Base-by-base conservation (phyloP, 345 rosid species). In the Psidium guajava region DNA sequence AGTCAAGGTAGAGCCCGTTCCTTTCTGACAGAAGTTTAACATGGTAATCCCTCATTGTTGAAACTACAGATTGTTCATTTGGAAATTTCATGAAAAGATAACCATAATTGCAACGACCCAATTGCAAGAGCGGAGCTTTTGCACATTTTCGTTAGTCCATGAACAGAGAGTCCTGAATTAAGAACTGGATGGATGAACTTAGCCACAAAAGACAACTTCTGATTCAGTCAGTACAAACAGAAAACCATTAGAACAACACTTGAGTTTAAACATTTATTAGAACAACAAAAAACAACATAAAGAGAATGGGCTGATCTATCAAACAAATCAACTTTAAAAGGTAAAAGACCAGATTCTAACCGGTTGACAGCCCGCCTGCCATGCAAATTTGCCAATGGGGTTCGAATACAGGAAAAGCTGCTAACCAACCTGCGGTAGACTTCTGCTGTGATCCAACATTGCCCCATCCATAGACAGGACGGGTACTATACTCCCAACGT, bases 371-470 rank as follows among this genome's bases (percentile, higher is more conserved):
- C 86, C 99, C 98, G 83, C 95, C 95, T 9, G 97, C 99, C 98
- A 97, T 94, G 94, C 99, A 95, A 87, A 95, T 87, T 93, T 97
- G 99, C 99, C 99, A 97, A 83, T 97, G 99, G 84, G 99, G 99
- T 93, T 97, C 99, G 85, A 97, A 97, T 83, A 97, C 93, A 84
- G 99, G 98, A 89, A 97, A 93, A 86, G 94, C 99, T 32, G 99
- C 99, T 86, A 92, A 94, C 99, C 99, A 97, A 83, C 99, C 98
- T 21, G 99, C 99, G 22, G 99, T 93, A 24, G 99, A 93, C 91
- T 94, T 95, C 91, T 95, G 99, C 83, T 90, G 89, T 56, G 91
- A 87, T 82, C 93, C 94, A 85, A 91, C 97, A 94, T 94, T 85
- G 85, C 99, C 98, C 99, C 99, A 97, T 84, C 99, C 99, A 84